Evolutionary conservation across 352 stramenopile species (phyloP), one percentile per base, ranked within the genome.

Genomic region (Phytophthora citrophthora): DNA sequence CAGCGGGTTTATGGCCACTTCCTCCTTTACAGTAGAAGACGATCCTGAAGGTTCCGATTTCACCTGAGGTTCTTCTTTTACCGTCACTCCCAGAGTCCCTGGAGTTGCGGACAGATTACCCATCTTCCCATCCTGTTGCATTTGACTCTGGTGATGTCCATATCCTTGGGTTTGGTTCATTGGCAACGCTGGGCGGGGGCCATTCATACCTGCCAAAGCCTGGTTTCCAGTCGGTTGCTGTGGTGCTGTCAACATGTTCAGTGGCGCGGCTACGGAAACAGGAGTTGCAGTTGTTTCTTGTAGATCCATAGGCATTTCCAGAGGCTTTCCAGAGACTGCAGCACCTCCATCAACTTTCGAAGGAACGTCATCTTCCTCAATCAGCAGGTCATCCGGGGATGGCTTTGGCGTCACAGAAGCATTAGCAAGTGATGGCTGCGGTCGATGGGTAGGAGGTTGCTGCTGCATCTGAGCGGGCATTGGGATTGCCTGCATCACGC

Each of bases 221-320:
- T 52, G 44, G 32, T 36, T 57, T 10, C 54, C 36, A 2, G n/a
- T 48, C 1, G 31, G 20, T 61, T 60, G 57, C 0, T 61, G 43
- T 15, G 55, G 26, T 1, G 39, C 46, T 61, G 60, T 65, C 34
- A 74, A 51, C 18, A 57, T 63, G 48, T 67, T 62, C 26, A 72
- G 55, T 4, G 56, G 68, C 5, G 58, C 69, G 32, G 57, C 53
- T 6, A 79, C 54, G 18, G 45, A 66, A 11, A 56, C 46, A 32
- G 76, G 52, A 0, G 62, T 60, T 47, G 54, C 56, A 48, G 47
- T 56, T 24, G 64, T 72, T 18, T 80, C 76, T 64, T 89, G 76
- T 11, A 89, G 67, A 34, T 89, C 77, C 63, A 81, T 77, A 36
- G 79, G 79, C 74, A 89, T 87, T 54, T 85, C 79, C 40, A 89